These are phyloP conservation scores for Blakeslea trispora DNA, from an alignment of 371 early-diverging fungal species.

Conservation along the genomic window DNA sequence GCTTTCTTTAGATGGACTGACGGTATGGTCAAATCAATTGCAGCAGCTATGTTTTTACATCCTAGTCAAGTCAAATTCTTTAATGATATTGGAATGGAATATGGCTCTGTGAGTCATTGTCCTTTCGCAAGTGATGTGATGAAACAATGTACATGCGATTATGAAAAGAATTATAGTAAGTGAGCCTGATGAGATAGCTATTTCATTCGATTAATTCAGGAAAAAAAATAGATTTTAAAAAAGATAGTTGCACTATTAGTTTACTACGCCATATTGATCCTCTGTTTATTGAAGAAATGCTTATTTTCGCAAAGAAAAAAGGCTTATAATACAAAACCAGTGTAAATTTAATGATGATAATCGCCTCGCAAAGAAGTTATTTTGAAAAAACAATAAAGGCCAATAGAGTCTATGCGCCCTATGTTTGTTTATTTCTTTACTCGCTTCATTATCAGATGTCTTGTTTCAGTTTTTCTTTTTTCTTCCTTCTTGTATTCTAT, in stretches of 20 bases:
- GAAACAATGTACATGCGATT: slow-evolving; percentile 37
- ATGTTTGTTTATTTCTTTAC: not conserved
- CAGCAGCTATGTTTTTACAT: slow-evolving; percentile 79
- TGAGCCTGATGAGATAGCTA: no score
- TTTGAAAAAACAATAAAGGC: no score
- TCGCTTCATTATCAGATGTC: not conserved
- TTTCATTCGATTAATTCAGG: not conserved
- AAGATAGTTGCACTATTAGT: slow-evolving; percentile 30
- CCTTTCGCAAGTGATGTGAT: slow-evolving; percentile 25
- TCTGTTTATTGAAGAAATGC: slow-evolving; percentile 20
- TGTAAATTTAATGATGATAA: not conserved
- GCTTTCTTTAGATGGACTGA: slow-evolving; percentile 65
- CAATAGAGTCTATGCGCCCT: no score
- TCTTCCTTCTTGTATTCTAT: not conserved
- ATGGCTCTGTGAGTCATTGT: slow-evolving; percentile 50
- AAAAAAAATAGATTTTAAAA: slow-evolving; percentile 21
- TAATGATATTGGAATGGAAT: slow-evolving; percentile 78
- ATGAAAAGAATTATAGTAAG: slow-evolving; percentile 30
- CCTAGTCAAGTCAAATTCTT: slow-evolving; percentile 87
- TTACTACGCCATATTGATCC: slow-evolving; percentile 22
- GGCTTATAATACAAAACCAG: not conserved
- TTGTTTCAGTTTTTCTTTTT: not conserved
- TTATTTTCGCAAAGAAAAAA: slow-evolving; percentile 8
- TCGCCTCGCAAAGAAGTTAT: no score
- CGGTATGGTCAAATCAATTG: slow-evolving; percentile 72